Evolutionary conservation across 2,329 filamentous ascomycete species (phyloP).

Genomic region (Penicillium rolfsii): DNA sequence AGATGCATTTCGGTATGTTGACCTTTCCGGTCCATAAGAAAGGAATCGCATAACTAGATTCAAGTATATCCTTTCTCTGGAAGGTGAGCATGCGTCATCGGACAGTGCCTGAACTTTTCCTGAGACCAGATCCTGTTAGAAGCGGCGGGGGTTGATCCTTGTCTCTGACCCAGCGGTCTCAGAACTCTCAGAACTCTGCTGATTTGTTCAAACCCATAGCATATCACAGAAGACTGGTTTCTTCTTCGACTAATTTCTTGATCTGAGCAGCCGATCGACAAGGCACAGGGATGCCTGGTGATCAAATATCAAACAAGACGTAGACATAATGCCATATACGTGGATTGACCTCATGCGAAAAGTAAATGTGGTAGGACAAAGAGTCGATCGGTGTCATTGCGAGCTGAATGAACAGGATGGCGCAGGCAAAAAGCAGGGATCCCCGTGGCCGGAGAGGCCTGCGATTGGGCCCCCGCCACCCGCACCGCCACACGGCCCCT

Average conservation of each 20-base stretch:
- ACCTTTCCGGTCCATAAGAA: no score
- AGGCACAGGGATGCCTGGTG: not conserved
- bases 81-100: no score
- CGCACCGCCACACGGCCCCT: constrained; percentile 37
- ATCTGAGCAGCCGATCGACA: not conserved
- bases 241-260: not conserved
- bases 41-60: no score
- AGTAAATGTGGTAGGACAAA: constrained; percentile 1
- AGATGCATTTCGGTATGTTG: no score
- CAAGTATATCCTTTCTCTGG: no score
- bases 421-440: constrained; percentile 5
- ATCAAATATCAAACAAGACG: constrained; percentile 7
- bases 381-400: constrained; percentile 7
- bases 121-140: not conserved
- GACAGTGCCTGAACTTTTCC: no score
- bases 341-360: not conserved
- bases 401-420: constrained; percentile 3
- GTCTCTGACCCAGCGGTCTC: not conserved
- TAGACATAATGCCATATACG: constrained; percentile 11
- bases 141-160: not conserved
- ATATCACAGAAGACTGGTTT: not conserved
- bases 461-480: constrained; percentile 28
- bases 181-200: not conserved
- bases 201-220: not conserved
- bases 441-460: constrained; percentile 4